Evolutionary conservation across 352 stramenopile genomes (phyloP).

Genomic region (Phytophthora pisi): DNA sequence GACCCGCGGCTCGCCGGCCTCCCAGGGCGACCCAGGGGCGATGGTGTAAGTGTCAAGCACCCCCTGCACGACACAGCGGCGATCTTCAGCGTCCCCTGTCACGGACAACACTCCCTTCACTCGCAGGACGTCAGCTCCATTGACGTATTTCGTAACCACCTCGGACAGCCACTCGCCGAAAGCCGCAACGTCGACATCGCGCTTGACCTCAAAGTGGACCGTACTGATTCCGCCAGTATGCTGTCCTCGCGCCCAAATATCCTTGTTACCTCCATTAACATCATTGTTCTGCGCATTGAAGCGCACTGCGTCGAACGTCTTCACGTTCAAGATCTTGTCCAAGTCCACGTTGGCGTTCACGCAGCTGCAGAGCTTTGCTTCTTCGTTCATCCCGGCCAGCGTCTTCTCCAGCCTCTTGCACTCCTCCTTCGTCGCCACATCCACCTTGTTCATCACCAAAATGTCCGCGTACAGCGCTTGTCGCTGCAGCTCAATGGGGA

Average conservation of each 20-base stretch:
- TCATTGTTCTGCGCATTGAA: constrained; percentile 45
- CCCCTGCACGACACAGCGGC: constrained; percentile 67
- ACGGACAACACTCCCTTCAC: constrained; percentile 71
- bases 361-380: constrained; percentile 48
- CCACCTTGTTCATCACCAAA: constrained; percentile 77
- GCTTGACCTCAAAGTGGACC: constrained; percentile 59
- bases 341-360: constrained; percentile 62
- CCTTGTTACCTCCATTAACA: constrained; percentile 11
- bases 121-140: constrained; percentile 59
- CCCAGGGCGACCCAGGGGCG: constrained; percentile 50
- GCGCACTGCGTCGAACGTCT: constrained; percentile 73
- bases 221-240: constrained; percentile 66
- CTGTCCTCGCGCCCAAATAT: constrained; percentile 28
- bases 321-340: constrained; percentile 61
- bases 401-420: constrained; percentile 38
- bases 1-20: constrained; percentile 36
- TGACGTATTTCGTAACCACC: constrained; percentile 62
- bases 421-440: constrained; percentile 48
- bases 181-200: constrained; percentile 47
- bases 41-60: constrained; percentile 83
- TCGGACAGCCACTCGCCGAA: constrained; percentile 69
- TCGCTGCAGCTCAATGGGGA: constrained; percentile 67
- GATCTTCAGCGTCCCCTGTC: constrained; percentile 38
- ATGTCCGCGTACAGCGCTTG: constrained; percentile 76
- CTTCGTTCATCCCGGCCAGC: constrained; percentile 56